A percentile compares a stretch with the other conserved stretches of the same genome.
These are phyloP conservation scores for Colletotrichum brevisporum DNA, from an alignment of 2,329 filamentous ascomycete species.

Conservation along the genomic window DNA sequence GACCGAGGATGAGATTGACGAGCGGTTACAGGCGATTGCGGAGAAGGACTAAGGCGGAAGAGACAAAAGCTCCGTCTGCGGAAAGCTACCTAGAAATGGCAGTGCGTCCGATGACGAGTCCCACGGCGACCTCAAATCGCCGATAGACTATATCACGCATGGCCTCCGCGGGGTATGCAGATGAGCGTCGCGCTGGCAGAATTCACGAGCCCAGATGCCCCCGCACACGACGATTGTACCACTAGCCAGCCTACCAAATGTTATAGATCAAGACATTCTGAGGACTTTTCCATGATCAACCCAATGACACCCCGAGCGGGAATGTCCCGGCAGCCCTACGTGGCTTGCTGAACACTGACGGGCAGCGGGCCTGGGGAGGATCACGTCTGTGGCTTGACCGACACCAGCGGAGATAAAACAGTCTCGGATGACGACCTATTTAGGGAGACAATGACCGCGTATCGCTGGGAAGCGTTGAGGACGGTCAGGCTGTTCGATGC, in stretches of 20 bases:
- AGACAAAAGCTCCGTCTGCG: slow-evolving; percentile 22
- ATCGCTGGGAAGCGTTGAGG: not conserved
- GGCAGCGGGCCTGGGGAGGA: slow-evolving; percentile 12
- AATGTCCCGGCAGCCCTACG: slow-evolving; percentile 25
- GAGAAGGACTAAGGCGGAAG: slow-evolving; percentile 87
- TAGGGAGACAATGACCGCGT: slow-evolving; percentile 8
- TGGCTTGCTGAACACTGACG: slow-evolving; percentile 41
- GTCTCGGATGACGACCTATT: slow-evolving; percentile 13
- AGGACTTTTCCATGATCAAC: slow-evolving; percentile 33
- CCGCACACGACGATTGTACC: slow-evolving; percentile 37
- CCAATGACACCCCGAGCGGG: slow-evolving; percentile 2
- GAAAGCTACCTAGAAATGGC: slow-evolving; percentile 28
- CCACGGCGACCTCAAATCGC: slow-evolving; percentile 22
- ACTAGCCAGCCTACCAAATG: slow-evolving; percentile 42
- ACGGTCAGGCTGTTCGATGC: slow-evolving; percentile 1
- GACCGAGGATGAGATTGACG: slow-evolving; percentile 98
- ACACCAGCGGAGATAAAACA: slow-evolving; percentile 23
- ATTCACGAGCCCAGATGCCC: slow-evolving; percentile 30
- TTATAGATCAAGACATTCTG: slow-evolving; percentile 47
- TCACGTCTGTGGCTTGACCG: slow-evolving; percentile 19
- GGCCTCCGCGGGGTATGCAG: slow-evolving; percentile 28
- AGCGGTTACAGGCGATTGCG: slow-evolving; percentile 96
- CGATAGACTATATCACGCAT: slow-evolving; percentile 25
- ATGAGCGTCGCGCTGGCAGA: slow-evolving; percentile 26
- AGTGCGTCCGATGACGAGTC: slow-evolving; percentile 31